Base-by-base conservation (phyloP, 805 yeast genomes). In the Candida palmyrensis region DNA sequence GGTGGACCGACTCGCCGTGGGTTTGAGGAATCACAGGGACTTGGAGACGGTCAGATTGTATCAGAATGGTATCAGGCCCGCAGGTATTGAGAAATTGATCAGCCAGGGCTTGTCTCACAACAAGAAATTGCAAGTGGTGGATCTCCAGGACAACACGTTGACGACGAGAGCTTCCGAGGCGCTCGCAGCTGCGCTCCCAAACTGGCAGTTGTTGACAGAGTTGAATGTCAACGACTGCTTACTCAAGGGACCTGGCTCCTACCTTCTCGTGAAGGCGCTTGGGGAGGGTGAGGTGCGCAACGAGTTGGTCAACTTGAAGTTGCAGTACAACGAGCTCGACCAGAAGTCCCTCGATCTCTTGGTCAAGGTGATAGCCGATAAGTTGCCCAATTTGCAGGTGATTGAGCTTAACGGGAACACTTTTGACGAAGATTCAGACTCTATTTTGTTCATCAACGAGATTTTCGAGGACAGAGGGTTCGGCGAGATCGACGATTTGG, bases 51-150 rank as follows among this genome's bases (percentile, higher is more conserved):
- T 89, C 22, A 79, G 83, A 54, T 70, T 92, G 45, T 90, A 87
- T 54, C 99, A 92, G 65, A 92, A 92, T 57, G 99, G 99, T 54
- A 92, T 92, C 43, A 79, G 99, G 61, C 97, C 95, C 35, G 79
- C 77, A 36, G 99, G 99, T 47, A 79, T 90, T 36, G 74, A 81
- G 42, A 78, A 73, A 45, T 71, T 90, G 50, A 68, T 90, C 44
- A 62, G 65, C 13, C 72, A 81, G 33, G 97, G 97, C 36, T 73
- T 92, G 49, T 57, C 73, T 27, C 55, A 68, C 41, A 78, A 84
- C 53, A 65, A 68, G 18, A 62, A 72, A 16, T 71, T 92, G 47
- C 68, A 77, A 45, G 74, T 73, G 25, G 61, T 92, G 25, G 97
- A 92, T 61, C 68, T 92, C 44, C 97, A 92, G 66, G 99, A 92